These are phyloP conservation scores for Lodderomyces margitis DNA, from an alignment of 1,139 yeast species.

Conservation along the genomic window DNA sequence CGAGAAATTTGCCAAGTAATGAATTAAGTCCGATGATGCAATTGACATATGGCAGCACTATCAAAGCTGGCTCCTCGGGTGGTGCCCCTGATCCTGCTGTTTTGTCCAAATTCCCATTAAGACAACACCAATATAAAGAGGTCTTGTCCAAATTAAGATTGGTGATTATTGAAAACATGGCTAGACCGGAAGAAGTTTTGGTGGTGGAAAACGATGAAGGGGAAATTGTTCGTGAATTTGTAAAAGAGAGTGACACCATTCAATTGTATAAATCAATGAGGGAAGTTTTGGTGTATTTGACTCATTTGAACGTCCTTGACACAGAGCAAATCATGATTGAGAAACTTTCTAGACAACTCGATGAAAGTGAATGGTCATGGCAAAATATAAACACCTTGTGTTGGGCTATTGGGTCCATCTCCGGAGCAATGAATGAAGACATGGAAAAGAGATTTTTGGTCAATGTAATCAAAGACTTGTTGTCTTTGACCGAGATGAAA, in stretches of 20 bases:
- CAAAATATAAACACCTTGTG: conserved; percentile 93
- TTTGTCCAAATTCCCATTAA: conserved; percentile 71
- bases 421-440: conserved; percentile 98
- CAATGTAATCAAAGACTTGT: conserved; percentile 84
- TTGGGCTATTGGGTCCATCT: conserved; percentile 99
- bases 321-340: conserved; percentile 93
- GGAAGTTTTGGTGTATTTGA: conserved; percentile 89
- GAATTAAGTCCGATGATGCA: conserved; percentile 77
- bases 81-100: conserved; percentile 88
- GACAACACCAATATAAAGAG: conserved; percentile 78
- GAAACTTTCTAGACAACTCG: conserved; percentile 87
- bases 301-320: conserved; percentile 92
- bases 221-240: conserved; percentile 96
- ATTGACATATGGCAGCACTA: conserved; percentile 52
- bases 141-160: conserved; percentile 79
- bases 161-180: conserved; percentile 96
- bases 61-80: conserved; percentile 50
- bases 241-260: conserved; percentile 94
- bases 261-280: conserved; percentile 94
- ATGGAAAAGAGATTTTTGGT: conserved; percentile 94
- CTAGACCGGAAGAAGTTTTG: conserved; percentile 95
- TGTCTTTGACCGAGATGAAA: conserved; percentile 91
- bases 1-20: conserved; percentile 71
- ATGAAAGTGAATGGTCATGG: conserved; percentile 99
- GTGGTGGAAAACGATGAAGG: conserved; percentile 98